These are phyloP conservation scores for Prototheca cutis DNA, from an alignment of 163 green algal genomes.

Conservation along the genomic window DNA sequence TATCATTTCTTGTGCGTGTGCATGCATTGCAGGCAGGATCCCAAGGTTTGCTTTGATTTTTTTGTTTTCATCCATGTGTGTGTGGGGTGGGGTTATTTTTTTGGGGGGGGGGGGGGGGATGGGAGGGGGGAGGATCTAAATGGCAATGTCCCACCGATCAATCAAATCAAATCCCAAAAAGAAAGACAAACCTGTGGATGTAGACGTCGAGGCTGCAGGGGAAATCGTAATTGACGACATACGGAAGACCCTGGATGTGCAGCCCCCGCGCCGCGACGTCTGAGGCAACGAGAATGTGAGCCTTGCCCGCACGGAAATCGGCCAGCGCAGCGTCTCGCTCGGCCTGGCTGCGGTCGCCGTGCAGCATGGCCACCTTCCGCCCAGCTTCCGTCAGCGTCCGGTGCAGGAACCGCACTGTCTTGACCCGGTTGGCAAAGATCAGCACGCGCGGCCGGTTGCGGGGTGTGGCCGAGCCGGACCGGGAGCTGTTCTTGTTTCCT, in stretches of 20 bases:
- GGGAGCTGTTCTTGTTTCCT: too few relatives aligned
- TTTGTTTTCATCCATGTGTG: too few relatives aligned
- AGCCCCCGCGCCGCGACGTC: constrained; percentile 81
- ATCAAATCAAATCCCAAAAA: too few relatives aligned
- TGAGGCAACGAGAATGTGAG: constrained; percentile 71
- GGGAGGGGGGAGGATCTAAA: too few relatives aligned
- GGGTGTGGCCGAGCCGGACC: too few relatives aligned
- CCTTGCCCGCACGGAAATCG: constrained; percentile 51
- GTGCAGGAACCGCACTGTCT: constrained; percentile 64
- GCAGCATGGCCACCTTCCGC: constrained; percentile 48
- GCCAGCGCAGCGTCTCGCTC: constrained; percentile 61
- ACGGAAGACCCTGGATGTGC: constrained; percentile 64
- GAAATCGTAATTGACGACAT: constrained; percentile 91
- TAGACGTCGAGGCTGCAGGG: constrained; percentile 76
- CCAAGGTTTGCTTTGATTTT: too few relatives aligned
- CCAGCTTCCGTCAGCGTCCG: constrained; percentile 26
- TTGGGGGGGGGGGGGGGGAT: too few relatives aligned
- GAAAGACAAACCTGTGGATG: constrained; percentile 67
- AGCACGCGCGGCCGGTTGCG: constrained; percentile 62
- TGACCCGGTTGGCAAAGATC: constrained; percentile 81
- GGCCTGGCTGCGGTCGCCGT: constrained; percentile 60
- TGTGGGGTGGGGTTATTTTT: too few relatives aligned
- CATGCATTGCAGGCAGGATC: too few relatives aligned
- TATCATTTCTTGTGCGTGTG: too few relatives aligned
- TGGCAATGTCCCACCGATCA: too few relatives aligned